A percentile compares a stretch with the other conserved stretches of the same genome.
These are phyloP conservation scores for Xylona heveae DNA, from an alignment of 495 filamentous ascomycete species.

Conservation along the genomic window DNA sequence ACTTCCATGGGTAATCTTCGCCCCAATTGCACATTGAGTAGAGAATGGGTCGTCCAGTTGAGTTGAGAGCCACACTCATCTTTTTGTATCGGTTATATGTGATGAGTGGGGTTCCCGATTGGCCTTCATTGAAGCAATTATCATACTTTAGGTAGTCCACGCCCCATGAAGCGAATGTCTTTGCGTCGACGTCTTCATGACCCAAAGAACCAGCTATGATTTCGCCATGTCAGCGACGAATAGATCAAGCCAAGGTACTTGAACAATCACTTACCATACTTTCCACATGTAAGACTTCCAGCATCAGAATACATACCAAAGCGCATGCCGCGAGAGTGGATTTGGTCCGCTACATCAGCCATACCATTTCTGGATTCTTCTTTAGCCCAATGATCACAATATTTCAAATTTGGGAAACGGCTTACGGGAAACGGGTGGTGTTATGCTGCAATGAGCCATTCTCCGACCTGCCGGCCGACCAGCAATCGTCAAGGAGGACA, in stretches of 20 bases:
- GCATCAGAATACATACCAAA: conserved; percentile 42
- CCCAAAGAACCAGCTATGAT: conserved; percentile 43
- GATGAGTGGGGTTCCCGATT: conserved; percentile 24
- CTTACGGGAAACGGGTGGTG: conserved; percentile 36
- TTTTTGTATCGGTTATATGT: conserved; percentile 26
- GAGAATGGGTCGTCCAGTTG: conserved; percentile 31
- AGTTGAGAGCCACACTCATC: conserved; percentile 40
- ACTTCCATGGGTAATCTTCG: conserved; percentile 24
- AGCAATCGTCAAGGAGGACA: conserved; percentile 44
- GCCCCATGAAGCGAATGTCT: conserved; percentile 40
- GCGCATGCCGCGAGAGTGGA: conserved; percentile 38
- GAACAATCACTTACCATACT: not conserved
- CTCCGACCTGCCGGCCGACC: conserved; percentile 25
- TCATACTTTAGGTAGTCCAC: conserved; percentile 44
- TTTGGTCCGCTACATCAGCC: conserved; percentile 28
- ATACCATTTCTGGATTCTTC: too few species aligned
- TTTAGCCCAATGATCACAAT: too few species aligned
- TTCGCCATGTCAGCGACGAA: conserved; percentile 30
- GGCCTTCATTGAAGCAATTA: conserved; percentile 38
- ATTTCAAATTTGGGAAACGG: too few species aligned
- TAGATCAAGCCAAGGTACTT: not conserved
- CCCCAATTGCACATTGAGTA: conserved; percentile 52
- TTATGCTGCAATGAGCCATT: conserved; percentile 24
- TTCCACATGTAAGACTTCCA: conserved; percentile 22
- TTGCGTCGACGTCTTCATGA: conserved; percentile 38